These are phyloP conservation scores for Fusarium sp. DNA, from an alignment of 2,329 filamentous ascomycete species.

Conservation along the genomic window DNA sequence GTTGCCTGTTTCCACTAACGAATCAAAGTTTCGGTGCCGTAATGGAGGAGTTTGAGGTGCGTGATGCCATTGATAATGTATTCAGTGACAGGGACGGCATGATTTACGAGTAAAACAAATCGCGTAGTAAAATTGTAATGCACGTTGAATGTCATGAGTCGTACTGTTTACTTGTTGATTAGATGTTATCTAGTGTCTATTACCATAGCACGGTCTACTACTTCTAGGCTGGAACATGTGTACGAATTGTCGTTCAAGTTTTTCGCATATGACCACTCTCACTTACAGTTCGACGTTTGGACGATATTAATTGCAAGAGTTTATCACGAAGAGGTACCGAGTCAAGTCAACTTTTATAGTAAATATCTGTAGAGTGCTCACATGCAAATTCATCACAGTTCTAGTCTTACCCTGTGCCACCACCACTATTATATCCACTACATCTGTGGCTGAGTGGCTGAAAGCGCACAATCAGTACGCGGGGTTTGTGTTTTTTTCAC, in stretches of 20 bases:
- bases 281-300: too few relatives aligned
- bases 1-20: slow-evolving; percentile 1
- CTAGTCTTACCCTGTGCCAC: slow-evolving; percentile 20
- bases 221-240: not conserved
- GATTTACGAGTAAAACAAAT: slow-evolving; percentile 16
- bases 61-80: slow-evolving; percentile 80
- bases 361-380: too few relatives aligned
- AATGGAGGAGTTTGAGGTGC: slow-evolving; percentile 76
- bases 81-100: slow-evolving; percentile 40
- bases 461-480: slow-evolving; percentile 44
- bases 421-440: not conserved
- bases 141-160: not conserved
- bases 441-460: slow-evolving; percentile 43
- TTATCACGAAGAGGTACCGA: too few relatives aligned
- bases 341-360: too few relatives aligned
- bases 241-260: not conserved
- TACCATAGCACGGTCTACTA: not conserved
- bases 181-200: not conserved
- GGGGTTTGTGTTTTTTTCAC: slow-evolving; percentile 51
- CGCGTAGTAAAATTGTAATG: not conserved
- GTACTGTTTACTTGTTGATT: not conserved
- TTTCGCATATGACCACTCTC: too few relatives aligned
- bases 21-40: slow-evolving; percentile 69
- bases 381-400: not conserved
- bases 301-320: not conserved